phyloP scores from a whole-genome alignment of 352 stramenopile species.

The Globisporangium barbulae region DNA sequence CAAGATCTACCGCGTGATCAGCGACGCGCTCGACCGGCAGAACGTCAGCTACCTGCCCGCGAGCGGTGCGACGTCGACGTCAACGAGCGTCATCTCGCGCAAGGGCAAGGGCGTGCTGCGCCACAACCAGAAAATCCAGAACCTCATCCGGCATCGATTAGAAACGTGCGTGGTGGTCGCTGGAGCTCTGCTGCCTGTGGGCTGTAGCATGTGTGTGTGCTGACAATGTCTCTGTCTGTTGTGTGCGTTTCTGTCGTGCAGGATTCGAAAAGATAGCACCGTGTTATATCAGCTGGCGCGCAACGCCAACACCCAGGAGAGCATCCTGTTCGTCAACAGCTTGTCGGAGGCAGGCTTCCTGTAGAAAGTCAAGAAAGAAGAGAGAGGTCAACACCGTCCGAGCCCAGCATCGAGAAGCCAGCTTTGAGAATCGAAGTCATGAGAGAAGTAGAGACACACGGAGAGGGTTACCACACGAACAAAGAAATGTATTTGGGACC shows the following conservation, averaged over 20 bases:
- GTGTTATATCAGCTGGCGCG: slow-evolving; percentile 83
- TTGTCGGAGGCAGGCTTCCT: slow-evolving; percentile 85
- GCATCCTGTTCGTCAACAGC: slow-evolving; percentile 88
- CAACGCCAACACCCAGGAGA: slow-evolving; percentile 87
- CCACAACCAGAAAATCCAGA: slow-evolving; percentile 70
- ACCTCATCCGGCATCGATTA: slow-evolving; percentile 73
- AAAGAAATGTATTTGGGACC: slow-evolving; percentile 12
- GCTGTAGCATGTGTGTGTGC: background rate
- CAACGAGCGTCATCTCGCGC: slow-evolving; percentile 38
- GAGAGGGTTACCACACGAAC: background rate
- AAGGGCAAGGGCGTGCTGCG: slow-evolving; percentile 72
- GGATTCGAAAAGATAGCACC: slow-evolving; percentile 79
- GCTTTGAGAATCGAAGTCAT: background rate
- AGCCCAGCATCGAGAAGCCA: background rate
- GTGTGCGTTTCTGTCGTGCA: slow-evolving; percentile 22
- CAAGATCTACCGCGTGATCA: slow-evolving; percentile 80
- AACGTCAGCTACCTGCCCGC: slow-evolving; percentile 74
- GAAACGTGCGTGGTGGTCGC: slow-evolving; percentile 68
- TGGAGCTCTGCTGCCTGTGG: background rate
- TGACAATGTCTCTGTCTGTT: slow-evolving; percentile 5
- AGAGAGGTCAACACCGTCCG: too few relatives aligned
- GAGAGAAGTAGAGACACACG: too few relatives aligned
- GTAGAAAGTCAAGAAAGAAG: slow-evolving; percentile 23
- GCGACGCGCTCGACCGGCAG: slow-evolving; percentile 66
- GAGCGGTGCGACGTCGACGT: slow-evolving; percentile 30